Percentiles rank a stretch among this genome's conserved stretches.
Evolutionary conservation across 179 eudicot species (phyloP).

Genomic region (Corrigiola litoralis): DNA sequence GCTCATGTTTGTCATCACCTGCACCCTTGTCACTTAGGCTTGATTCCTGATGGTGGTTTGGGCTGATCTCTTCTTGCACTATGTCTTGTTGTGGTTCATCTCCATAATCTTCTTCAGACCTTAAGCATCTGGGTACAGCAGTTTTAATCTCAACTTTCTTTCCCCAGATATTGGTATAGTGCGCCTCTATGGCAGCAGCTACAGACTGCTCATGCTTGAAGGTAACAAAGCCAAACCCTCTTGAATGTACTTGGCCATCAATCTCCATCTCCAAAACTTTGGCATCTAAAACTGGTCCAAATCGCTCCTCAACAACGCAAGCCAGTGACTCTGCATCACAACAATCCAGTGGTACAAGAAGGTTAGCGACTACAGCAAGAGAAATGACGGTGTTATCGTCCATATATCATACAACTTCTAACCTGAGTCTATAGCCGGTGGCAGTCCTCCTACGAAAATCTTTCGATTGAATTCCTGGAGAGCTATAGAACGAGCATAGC

Average conservation of each 20-base stretch:
- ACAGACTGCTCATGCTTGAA: conserved; percentile 32
- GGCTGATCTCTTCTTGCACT: conserved; percentile 9
- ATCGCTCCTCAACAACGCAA: conserved; percentile 24
- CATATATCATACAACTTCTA: not conserved
- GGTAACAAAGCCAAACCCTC: conserved; percentile 41
- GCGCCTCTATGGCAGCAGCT: conserved; percentile 33
- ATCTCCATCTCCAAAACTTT: conserved; percentile 26
- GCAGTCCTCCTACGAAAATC: conserved; percentile 38
- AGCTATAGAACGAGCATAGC: conserved; percentile 19
- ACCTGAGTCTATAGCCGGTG: conserved; percentile 33
- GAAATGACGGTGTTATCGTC: not conserved
- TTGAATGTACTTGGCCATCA: conserved; percentile 18
- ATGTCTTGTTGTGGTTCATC: conserved; percentile 18
- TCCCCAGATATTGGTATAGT: conserved; percentile 32
- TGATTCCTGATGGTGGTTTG: not conserved
- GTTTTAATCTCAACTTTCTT: conserved; percentile 37
- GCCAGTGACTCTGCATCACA: conserved; percentile 23
- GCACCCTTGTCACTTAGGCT: conserved; percentile 9
- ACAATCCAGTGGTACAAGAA: conserved; percentile 1
- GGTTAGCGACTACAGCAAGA: too few relatives aligned
- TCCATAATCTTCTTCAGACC: conserved; percentile 10
- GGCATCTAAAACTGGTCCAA: conserved; percentile 32
- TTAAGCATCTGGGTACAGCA: conserved; percentile 23
- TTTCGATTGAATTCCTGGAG: conserved; percentile 27
- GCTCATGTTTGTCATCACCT: not conserved